Evolutionary conservation across 2,329 filamentous ascomycete species (phyloP).

Genomic region (Knufia fluminis): DNA sequence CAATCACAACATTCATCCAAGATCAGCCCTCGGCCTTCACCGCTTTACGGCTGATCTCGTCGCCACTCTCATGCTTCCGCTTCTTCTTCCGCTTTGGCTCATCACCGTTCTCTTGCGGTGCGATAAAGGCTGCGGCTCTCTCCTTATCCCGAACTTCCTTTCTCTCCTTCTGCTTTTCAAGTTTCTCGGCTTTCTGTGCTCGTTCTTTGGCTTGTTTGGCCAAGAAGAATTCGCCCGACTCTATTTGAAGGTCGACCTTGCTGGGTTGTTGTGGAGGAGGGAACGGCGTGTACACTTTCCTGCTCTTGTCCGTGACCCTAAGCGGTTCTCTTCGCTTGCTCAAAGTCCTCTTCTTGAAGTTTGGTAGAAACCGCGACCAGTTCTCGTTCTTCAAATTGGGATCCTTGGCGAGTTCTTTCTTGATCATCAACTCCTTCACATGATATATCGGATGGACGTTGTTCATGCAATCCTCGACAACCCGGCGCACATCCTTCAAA

Average conservation of each 20-base stretch:
- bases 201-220: slow-evolving; percentile 87
- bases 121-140: slow-evolving; percentile 74
- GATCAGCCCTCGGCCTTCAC: slow-evolving; percentile 22
- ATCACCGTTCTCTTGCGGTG: slow-evolving; percentile 65
- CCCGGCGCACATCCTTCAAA: slow-evolving; percentile 79
- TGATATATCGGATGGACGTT: slow-evolving; percentile 88
- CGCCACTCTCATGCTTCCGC: slow-evolving; percentile 38
- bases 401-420: slow-evolving; percentile 82
- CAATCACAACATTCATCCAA: not conserved
- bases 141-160: slow-evolving; percentile 82
- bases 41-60: slow-evolving; percentile 29
- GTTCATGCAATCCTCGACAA: slow-evolving; percentile 92
- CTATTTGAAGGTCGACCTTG: slow-evolving; percentile 96
- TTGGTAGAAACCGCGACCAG: slow-evolving; percentile 92
- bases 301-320: slow-evolving; percentile 84
- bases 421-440: slow-evolving; percentile 94
- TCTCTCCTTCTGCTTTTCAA: slow-evolving; percentile 77
- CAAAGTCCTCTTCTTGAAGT: slow-evolving; percentile 91
- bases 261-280: slow-evolving; percentile 95
- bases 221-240: slow-evolving; percentile 94
- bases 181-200: slow-evolving; percentile 65
- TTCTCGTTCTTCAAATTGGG: slow-evolving; percentile 76
- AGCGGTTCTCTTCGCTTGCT: slow-evolving; percentile 72
- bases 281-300: slow-evolving; percentile 95
- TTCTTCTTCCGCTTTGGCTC: slow-evolving; percentile 48